These are phyloP conservation scores for Lachnellula arida DNA, from an alignment of 2,329 filamentous ascomycete genomes.

Conservation along the genomic window DNA sequence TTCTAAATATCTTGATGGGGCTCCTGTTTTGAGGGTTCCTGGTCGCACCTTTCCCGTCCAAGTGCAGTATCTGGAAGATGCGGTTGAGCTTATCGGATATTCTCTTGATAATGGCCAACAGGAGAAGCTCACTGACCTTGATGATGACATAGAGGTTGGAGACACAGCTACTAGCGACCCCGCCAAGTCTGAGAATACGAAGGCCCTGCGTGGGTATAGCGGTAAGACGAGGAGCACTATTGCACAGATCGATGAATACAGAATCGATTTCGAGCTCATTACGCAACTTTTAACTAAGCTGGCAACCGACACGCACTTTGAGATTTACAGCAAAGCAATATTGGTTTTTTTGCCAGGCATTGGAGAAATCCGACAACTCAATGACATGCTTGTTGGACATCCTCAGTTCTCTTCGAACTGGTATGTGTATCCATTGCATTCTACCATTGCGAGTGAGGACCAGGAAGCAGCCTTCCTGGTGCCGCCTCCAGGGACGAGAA, in stretches of 20 bases:
- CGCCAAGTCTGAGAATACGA: constrained; percentile 50
- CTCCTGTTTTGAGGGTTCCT: constrained; percentile 84
- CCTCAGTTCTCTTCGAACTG: constrained; percentile 71
- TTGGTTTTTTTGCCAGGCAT: constrained; percentile 94
- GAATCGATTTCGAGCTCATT: constrained; percentile 84
- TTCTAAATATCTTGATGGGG: constrained; percentile 79
- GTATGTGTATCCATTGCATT: constrained; percentile 87
- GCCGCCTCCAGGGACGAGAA: constrained; percentile 75
- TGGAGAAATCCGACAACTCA: constrained; percentile 82
- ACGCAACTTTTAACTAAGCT: constrained; percentile 74
- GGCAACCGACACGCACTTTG: constrained; percentile 61
- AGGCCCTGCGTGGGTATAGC: constrained; percentile 69
- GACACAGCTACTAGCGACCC: constrained; percentile 45
- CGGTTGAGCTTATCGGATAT: constrained; percentile 81
- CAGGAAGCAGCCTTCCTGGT: constrained; percentile 89
- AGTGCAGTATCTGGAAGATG: constrained; percentile 86
- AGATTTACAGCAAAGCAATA: constrained; percentile 78
- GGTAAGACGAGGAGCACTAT: constrained; percentile 70
- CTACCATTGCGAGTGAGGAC: constrained; percentile 91
- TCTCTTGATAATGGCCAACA: constrained; percentile 45
- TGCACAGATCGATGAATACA: constrained; percentile 79
- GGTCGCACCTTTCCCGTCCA: constrained; percentile 91
- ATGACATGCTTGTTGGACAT: constrained; percentile 77
- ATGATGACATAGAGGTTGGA: constrained; percentile 51
- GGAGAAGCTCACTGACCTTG: constrained; percentile 53